Conservation (phyloP, 495 filamentous ascomycete genomes). For the Amorphotheca resinae region DNA sequence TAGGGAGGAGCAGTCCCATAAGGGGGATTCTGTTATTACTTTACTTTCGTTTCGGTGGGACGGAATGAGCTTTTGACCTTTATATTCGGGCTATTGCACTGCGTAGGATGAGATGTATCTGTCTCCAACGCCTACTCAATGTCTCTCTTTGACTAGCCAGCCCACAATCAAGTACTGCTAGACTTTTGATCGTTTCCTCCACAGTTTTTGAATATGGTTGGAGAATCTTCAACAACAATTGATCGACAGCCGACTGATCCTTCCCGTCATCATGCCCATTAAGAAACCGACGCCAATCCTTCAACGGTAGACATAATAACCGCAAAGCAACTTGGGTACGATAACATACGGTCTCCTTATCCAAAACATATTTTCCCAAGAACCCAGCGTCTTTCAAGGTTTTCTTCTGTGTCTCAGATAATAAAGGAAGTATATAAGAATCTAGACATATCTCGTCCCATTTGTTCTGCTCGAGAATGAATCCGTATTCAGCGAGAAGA, state of each 20-base stretch:
- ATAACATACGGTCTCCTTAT: slow-evolving; percentile 34
- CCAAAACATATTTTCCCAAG: slow-evolving; percentile 27
- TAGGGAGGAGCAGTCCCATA: no score
- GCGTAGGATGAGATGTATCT: slow-evolving; percentile 11
- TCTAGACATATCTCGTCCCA: slow-evolving; percentile 45
- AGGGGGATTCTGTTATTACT: no score
- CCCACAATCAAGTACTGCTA: slow-evolving; percentile 1
- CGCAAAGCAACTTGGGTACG: slow-evolving; percentile 46
- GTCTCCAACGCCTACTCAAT: slow-evolving; percentile 14
- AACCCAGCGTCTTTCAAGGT: slow-evolving; percentile 35
- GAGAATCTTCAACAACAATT: slow-evolving; percentile 5
- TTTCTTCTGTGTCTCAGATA: slow-evolving; percentile 28
- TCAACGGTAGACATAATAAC: slow-evolving; percentile 6
- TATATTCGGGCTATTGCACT: slow-evolving; percentile 13
- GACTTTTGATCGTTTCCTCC: background rate
- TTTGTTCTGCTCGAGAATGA: slow-evolving; percentile 42
- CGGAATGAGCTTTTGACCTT: slow-evolving; percentile 2
- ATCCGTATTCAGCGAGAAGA: slow-evolving; percentile 56
- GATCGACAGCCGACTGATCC: slow-evolving; percentile 12
- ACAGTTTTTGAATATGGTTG: background rate
- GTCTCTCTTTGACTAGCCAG: slow-evolving; percentile 13
- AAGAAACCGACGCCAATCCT: slow-evolving; percentile 12
- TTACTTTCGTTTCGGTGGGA: background rate
- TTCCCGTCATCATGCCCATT: slow-evolving; percentile 6
- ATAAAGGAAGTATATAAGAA: slow-evolving; percentile 37